A percentile compares a stretch with the other conserved stretches of the same genome.
These are phyloP conservation scores for Alternaria brassicae DNA, from an alignment of 2,329 filamentous ascomycete species.

Conservation along the genomic window DNA sequence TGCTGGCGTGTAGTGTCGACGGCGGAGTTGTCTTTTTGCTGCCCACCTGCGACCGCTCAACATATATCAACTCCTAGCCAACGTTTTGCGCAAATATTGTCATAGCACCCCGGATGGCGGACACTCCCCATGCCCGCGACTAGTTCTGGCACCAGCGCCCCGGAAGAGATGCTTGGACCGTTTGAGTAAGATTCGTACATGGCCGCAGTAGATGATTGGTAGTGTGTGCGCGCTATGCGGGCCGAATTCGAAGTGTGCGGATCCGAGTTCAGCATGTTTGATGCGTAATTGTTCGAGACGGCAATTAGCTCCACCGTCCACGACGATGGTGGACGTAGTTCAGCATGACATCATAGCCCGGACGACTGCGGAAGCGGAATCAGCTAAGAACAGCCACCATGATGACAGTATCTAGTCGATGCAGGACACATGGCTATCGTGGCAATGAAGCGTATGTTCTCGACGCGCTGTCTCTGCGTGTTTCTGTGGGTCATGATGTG, in stretches of 20 bases:
- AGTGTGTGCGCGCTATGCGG: neutral
- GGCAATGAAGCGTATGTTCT: neutral
- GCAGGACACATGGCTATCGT: neutral
- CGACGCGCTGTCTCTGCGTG: neutral
- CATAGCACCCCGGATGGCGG: constrained; percentile 11
- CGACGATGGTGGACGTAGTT: too few relatives aligned
- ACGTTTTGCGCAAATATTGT: constrained; percentile 1
- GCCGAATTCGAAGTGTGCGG: neutral
- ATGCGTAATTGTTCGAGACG: constrained; percentile 6
- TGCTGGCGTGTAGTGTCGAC: constrained; percentile 4
- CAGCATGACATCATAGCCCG: constrained; percentile 6
- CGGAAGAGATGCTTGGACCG: constrained; percentile 4
- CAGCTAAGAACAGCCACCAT: neutral
- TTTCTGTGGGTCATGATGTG: neutral
- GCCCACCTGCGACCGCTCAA: neutral
- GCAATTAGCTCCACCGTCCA: neutral
- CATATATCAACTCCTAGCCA: constrained; percentile 5
- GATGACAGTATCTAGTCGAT: neutral
- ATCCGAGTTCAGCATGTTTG: neutral
- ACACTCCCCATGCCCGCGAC: neutral
- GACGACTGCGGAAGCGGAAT: neutral
- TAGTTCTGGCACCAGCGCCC: neutral
- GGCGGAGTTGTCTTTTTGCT: neutral
- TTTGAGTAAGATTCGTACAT: neutral
- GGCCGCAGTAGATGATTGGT: neutral